Conservation (phyloP, 1,139 yeast species). For the Candida neerlandica region DNA sequence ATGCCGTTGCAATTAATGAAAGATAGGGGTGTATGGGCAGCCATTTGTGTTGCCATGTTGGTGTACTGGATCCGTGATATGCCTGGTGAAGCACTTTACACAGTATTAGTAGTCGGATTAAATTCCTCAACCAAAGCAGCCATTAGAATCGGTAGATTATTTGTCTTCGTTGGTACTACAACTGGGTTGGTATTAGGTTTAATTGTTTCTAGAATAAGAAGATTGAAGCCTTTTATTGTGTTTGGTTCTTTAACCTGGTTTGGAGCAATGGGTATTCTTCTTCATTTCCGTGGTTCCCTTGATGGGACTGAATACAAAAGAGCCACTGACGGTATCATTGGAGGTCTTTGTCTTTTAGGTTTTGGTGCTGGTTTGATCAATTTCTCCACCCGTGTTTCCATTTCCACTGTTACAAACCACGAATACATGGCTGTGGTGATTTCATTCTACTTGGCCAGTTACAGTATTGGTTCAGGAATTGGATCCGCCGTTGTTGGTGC, state of each 20-base stretch:
- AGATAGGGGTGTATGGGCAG: constrained; percentile 64
- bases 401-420: constrained; percentile 63
- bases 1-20: constrained; percentile 57
- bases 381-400: constrained; percentile 65
- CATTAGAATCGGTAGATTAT: constrained; percentile 62
- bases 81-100: constrained; percentile 69
- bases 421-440: constrained; percentile 67
- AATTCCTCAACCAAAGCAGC: constrained; percentile 61
- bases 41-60: constrained; percentile 52
- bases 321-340: constrained; percentile 58
- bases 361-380: constrained; percentile 75
- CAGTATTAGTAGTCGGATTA: constrained; percentile 65
- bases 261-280: constrained; percentile 34
- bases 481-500: constrained; percentile 64
- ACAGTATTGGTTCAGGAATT: constrained; percentile 62
- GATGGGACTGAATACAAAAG: constrained; percentile 25
- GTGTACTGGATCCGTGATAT: constrained; percentile 63
- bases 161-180: constrained; percentile 66
- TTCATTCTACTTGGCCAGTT: constrained; percentile 55
- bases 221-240: constrained; percentile 62
- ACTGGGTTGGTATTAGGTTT: constrained; percentile 64
- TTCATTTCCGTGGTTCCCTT: constrained; percentile 33
- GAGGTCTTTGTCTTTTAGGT: constrained; percentile 66
- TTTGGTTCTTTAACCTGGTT: constrained; percentile 53
- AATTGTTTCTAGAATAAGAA: constrained; percentile 50